These are phyloP conservation scores for Pseudocercospora macadamiae DNA, from an alignment of 2,329 filamentous ascomycete species.

Conservation along the genomic window DNA sequence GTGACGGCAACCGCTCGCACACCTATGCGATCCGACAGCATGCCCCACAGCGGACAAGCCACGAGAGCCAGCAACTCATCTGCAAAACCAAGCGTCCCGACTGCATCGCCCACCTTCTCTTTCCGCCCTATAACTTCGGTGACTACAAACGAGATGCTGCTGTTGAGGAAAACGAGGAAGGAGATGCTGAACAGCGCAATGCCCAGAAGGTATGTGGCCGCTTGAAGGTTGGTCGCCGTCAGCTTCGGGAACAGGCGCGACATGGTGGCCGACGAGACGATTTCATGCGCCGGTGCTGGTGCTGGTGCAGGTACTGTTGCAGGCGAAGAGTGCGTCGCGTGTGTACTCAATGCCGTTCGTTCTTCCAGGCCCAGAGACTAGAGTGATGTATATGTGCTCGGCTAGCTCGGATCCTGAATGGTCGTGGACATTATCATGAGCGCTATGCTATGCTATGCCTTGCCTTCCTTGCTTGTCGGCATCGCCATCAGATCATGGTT, in stretches of 20 bases:
- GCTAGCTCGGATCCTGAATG: constrained; percentile 3
- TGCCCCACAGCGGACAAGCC: constrained; percentile 78
- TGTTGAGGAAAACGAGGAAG: constrained; percentile 88
- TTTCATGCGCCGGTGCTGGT: neutral
- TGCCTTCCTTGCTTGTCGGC: neutral
- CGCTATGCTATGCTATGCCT: too few relatives aligned
- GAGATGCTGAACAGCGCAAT: constrained; percentile 86
- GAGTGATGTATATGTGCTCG: neutral
- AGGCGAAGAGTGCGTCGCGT: neutral
- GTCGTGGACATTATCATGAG: neutral
- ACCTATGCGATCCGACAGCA: constrained; percentile 75
- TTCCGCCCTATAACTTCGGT: constrained; percentile 79
- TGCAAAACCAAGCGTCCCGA: constrained; percentile 81
- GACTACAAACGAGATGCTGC: constrained; percentile 80
- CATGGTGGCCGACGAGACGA: constrained; percentile 21
- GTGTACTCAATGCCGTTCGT: too few relatives aligned
- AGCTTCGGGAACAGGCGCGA: constrained; percentile 42
- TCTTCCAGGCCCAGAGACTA: too few relatives aligned
- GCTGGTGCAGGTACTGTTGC: neutral
- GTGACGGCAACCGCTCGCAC: constrained; percentile 67
- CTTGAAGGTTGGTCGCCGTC: constrained; percentile 61
- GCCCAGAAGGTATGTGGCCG: constrained; percentile 74
- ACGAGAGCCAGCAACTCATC: constrained; percentile 82
- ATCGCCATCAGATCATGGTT: neutral
- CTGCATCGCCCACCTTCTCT: constrained; percentile 73